Base-by-base conservation (phyloP, 768 basidiomycete species). In the Russula sp. region DNA sequence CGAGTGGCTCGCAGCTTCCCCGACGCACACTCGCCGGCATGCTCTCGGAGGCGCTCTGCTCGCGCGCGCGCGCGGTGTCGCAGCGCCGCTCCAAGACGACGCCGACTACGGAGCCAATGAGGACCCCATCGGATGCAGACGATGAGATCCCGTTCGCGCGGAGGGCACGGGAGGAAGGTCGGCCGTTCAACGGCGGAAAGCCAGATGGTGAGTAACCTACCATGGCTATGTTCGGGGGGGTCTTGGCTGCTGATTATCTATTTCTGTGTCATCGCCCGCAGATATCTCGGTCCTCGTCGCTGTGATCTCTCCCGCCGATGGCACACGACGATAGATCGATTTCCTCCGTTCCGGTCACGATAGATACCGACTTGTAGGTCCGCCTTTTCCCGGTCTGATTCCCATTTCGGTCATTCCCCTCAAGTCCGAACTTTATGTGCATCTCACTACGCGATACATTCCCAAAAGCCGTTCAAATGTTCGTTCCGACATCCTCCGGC, bases 141-240 rank as follows among this genome's bases (percentile, higher is more conserved):
- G 72, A 75, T 58, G 89, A 91, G 65, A 82, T 88, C 42, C 93
- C 93, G n/a, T 95, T 95, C 75, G 90, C 84, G 57, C 75, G 86
- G n/a, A 80, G 89, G 20, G 91, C 93, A 27, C 77, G 82, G 66
- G 86, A 93, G 68, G 81, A 82, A 55, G 91, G 91, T 16, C 82
- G 82, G 69, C 73, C 73, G 40, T 94, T 91, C 72, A 77, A 78
- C 18, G 92, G 92, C 45, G 93, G 93, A 35, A 95, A 95, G 77
- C 82, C 83, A 55, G 92, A 95, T 75, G 92, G 91, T 90, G 63
- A 71, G 83, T 71, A 5, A 20, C 49, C 40, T 27, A 40, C 10
- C 16, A 3, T 16, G 39, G 6, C 8, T 8, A 6, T 54, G 20
- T 63, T 63, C 31, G 40, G 53, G 39, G n/a, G 40, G 6, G 18